These are phyloP conservation scores for Termitomyces sp. DNA, from an alignment of 768 basidiomycete genomes.

Conservation along the genomic window DNA sequence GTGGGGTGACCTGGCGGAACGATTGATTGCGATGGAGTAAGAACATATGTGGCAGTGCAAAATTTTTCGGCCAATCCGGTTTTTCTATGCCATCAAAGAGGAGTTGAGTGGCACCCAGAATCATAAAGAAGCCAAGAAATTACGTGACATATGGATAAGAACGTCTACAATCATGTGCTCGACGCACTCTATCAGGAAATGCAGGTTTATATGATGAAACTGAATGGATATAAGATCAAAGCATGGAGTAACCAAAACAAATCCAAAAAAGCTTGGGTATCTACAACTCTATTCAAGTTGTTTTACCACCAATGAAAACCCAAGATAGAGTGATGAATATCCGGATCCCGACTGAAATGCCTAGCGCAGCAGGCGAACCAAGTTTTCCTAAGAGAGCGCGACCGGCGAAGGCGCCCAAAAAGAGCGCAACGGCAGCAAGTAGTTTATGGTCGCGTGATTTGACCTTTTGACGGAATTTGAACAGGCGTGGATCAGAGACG, in stretches of 20 bases:
- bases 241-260: not conserved
- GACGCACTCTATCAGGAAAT: not conserved
- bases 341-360: constrained; percentile 58
- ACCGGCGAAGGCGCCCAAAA: constrained; percentile 69
- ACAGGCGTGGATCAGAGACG: constrained; percentile 39
- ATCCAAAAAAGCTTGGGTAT: not conserved
- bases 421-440: constrained; percentile 42
- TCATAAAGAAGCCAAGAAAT: not conserved
- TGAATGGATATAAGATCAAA: not conserved
- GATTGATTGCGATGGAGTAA: not conserved
- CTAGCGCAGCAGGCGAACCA: constrained; percentile 61
- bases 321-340: constrained; percentile 57
- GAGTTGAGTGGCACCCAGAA: not conserved
- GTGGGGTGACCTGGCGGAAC: too few species aligned
- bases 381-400: constrained; percentile 57
- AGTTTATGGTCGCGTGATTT: constrained; percentile 18
- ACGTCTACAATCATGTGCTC: not conserved
- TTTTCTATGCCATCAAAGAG: not conserved
- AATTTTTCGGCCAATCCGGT: not conserved
- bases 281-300: not conserved
- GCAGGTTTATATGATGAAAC: not conserved
- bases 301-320: constrained; percentile 54
- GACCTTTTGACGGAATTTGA: constrained; percentile 47
- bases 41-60: not conserved
- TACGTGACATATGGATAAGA: not conserved